Percentiles rank a stretch among this genome's conserved stretches.
phyloP scores from a whole-genome alignment of 106 monocot genomes.

The Dendrobium huoshanense region DNA sequence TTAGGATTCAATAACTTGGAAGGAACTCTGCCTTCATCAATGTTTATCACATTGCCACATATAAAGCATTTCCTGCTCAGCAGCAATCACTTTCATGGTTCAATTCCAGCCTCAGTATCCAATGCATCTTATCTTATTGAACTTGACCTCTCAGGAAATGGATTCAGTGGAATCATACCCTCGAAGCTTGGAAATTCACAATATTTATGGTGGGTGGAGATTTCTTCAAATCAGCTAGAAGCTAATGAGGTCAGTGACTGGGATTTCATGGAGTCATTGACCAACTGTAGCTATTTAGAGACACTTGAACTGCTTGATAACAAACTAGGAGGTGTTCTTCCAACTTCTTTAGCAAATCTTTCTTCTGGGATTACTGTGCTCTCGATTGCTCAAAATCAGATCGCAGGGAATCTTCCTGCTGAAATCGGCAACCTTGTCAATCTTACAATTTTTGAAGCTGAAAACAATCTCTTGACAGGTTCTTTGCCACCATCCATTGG shows the following conservation, averaged over 20 bases:
- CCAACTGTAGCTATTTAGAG: slow-evolving; percentile 11
- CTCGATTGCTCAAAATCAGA: slow-evolving; percentile 2
- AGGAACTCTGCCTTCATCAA: neutral
- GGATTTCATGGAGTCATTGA: slow-evolving; percentile 9
- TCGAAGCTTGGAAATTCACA: neutral
- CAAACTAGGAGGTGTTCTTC: slow-evolving; percentile 16
- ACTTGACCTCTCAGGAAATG: neutral
- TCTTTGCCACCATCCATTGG: neutral
- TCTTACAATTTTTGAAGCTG: slow-evolving; percentile 3
- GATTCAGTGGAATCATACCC: slow-evolving; percentile 10
- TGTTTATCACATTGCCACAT: neutral
- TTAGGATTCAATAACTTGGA: slow-evolving; percentile 1
- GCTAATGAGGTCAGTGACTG: slow-evolving; percentile 6
- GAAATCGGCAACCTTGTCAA: slow-evolving; percentile 7
- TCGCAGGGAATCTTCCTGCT: slow-evolving; percentile 14
- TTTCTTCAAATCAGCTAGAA: neutral
- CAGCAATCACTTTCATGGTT: slow-evolving; percentile 14
- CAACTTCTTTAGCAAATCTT: slow-evolving; percentile 8
- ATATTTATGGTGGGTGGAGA: neutral
- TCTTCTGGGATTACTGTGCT: neutral
- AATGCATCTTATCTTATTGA: slow-evolving; percentile 13
- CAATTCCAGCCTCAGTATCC: slow-evolving; percentile 17
- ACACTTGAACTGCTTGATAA: slow-evolving; percentile 6
- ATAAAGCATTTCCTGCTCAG: neutral
- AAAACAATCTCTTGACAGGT: slow-evolving; percentile 12